phyloP scores from a whole-genome alignment of 2,329 filamentous ascomycete species.

The Onygenales sp. region DNA sequence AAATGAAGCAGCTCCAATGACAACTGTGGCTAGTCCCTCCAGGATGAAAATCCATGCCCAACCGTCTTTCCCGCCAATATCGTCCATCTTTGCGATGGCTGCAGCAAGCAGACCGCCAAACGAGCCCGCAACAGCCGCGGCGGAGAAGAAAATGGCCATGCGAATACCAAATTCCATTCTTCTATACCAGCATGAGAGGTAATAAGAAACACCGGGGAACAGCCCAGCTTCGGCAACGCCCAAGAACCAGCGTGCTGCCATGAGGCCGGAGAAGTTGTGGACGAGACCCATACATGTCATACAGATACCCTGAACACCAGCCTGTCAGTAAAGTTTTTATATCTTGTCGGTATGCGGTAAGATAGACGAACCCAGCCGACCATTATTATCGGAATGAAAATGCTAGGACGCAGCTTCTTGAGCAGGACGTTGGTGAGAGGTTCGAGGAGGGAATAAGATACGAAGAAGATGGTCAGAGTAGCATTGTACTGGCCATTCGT shows the following conservation, averaged over 20 bases:
- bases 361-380: constrained; percentile 20
- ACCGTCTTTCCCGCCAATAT: constrained; percentile 48
- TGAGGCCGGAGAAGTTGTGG: constrained; percentile 36
- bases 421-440: constrained; percentile 36
- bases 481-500: constrained; percentile 25
- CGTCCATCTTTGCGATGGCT: constrained; percentile 77
- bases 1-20: constrained; percentile 47
- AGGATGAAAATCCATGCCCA: constrained; percentile 80
- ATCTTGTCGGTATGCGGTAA: background rate
- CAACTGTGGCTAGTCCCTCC: constrained; percentile 35
- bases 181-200: constrained; percentile 54
- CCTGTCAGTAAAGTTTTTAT: background rate
- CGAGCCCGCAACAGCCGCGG: constrained; percentile 66
- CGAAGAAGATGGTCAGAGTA: constrained; percentile 32
- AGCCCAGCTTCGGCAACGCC: constrained; percentile 24
- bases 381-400: constrained; percentile 46
- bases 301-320: constrained; percentile 28
- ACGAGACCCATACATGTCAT: constrained; percentile 39
- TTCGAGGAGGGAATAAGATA: constrained; percentile 30
- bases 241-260: constrained; percentile 39
- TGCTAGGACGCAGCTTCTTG: constrained; percentile 39
- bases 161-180: constrained; percentile 64
- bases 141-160: constrained; percentile 68
- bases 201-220: constrained; percentile 18
- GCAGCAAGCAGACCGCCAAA: constrained; percentile 75